Base-by-base conservation (phyloP, 345 rosid species). In the Citrus sp. region DNA sequence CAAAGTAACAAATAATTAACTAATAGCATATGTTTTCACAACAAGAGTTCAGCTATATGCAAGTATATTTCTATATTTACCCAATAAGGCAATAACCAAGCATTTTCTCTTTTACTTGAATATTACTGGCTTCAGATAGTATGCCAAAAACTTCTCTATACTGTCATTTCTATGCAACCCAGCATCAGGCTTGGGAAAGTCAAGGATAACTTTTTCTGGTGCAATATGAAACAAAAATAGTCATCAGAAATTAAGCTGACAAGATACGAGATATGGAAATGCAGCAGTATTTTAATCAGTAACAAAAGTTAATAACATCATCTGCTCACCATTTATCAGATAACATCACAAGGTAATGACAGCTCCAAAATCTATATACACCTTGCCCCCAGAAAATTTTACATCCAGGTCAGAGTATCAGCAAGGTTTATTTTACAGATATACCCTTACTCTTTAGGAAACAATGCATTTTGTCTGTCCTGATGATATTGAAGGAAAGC, bases 101-200 rank as follows among this genome's bases (percentile, higher is more conserved):
- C 58, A 27, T 66, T 77, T 54, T 54, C 7, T 12, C 22, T 64
- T 51, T 49, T 77, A 77, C 68, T 59, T 68, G 60, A 77, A 77
- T 77, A 27, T 69, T 24, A 28, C 61, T 3, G 27, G 19, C 75
- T 38, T 38, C 68, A 10, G 22, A 38, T 58, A 6, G 64, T 28
- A 40, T 35, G 34, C 12, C n/a, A 21, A 27, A 77, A 25, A 10
- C 68, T 77, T 77, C 40, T 46, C 55, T 65, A 21, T 69, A 7
- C 56, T 21, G 18, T 9, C 32, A 27, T 68, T 25, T 74, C 66
- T 68, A 25, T 3, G 73, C 51, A 55, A 77, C 63, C 67, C 59
- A 37, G 16, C 22, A 10, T 68, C 30, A 67, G 67, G 12, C 13
- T 46, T 37, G 4, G 42, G 35, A 58, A 28, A 59, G 28, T 37